Conservation (phyloP, 2,329 filamentous ascomycete genomes). For the Coniochaeta prunicola region DNA sequence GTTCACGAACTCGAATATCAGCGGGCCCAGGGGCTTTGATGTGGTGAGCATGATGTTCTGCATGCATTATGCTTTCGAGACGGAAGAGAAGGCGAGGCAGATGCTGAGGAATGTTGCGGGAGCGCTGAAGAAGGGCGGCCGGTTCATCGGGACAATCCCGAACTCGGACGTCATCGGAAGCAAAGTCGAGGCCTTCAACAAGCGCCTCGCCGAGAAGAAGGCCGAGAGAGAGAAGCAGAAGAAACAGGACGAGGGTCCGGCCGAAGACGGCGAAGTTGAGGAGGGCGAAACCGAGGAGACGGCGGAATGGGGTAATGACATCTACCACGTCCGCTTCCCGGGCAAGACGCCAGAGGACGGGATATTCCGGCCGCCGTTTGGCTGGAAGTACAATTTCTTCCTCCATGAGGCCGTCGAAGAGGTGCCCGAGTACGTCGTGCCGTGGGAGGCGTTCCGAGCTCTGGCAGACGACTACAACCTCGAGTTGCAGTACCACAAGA, state of each 20-base stretch:
- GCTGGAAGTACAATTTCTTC: constrained; percentile 97
- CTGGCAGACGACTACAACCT: constrained; percentile 95
- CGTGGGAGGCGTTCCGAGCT: constrained; percentile 95
- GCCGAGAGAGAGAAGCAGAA: constrained; percentile 30
- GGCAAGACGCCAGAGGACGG: constrained; percentile 77
- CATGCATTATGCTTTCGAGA: constrained; percentile 98
- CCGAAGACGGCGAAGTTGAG: constrained; percentile 41
- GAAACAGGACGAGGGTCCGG: constrained; percentile 16
- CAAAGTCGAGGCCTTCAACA: constrained; percentile 69
- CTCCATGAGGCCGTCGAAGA: constrained; percentile 93
- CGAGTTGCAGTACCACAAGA: constrained; percentile 87
- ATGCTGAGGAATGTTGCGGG: constrained; percentile 94
- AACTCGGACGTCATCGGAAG: constrained; percentile 86
- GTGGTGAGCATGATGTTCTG: constrained; percentile 99
- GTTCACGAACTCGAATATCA: constrained; percentile 69
- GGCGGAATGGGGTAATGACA: constrained; percentile 85
- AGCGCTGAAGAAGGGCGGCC: constrained; percentile 83
- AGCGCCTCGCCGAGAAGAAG: constrained; percentile 36
- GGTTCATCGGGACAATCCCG: constrained; percentile 93
- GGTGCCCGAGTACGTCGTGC: constrained; percentile 94
- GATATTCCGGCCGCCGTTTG: constrained; percentile 87
- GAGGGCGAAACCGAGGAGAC: constrained; percentile 56
- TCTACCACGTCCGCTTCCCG: constrained; percentile 87
- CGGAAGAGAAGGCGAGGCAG: constrained; percentile 76
- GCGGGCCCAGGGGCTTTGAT: constrained; percentile 77